Conservation (phyloP, 768 basidiomycete genomes). For the Lactarius deliciosus region DNA sequence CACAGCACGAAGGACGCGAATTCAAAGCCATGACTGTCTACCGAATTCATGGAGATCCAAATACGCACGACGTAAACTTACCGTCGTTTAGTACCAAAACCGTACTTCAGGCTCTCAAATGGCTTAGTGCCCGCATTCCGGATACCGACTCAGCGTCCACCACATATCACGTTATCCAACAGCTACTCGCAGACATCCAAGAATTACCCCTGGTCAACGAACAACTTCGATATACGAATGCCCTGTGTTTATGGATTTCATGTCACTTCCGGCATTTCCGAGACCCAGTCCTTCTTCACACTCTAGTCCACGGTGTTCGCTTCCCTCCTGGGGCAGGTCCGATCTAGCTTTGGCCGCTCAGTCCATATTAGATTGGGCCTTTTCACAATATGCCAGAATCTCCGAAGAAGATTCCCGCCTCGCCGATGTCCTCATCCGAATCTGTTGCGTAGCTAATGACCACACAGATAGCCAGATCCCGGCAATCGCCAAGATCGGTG, state of each 20-base stretch:
- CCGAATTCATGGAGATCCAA: slow-evolving; percentile 48
- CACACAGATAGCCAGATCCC: slow-evolving; percentile 41
- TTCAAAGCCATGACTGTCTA: slow-evolving; percentile 56
- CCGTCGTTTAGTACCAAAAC: slow-evolving; percentile 54
- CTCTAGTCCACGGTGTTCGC: slow-evolving; percentile 68
- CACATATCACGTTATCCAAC: slow-evolving; percentile 75
- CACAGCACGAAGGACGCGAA: slow-evolving; percentile 40
- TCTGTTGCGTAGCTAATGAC: slow-evolving; percentile 60
- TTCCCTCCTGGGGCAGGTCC: slow-evolving; percentile 58
- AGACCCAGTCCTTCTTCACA: slow-evolving; percentile 60
- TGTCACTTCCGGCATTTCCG: slow-evolving; percentile 54
- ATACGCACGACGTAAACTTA: slow-evolving; percentile 62
- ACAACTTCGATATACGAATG: slow-evolving; percentile 71
- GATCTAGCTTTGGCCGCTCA: slow-evolving; percentile 71
- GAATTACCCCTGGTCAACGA: slow-evolving; percentile 76
- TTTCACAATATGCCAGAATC: slow-evolving; percentile 48
- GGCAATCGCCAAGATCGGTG: slow-evolving; percentile 40
- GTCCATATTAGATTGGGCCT: slow-evolving; percentile 77
- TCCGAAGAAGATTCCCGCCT: slow-evolving; percentile 51
- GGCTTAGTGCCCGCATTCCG: slow-evolving; percentile 50
- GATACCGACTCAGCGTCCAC: slow-evolving; percentile 52
- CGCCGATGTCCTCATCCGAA: slow-evolving; percentile 66
- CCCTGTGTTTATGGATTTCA: slow-evolving; percentile 72
- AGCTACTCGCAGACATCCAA: slow-evolving; percentile 66
- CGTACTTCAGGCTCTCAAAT: slow-evolving; percentile 56